Evolutionary conservation across 2,329 filamentous ascomycete genomes (phyloP).

Genomic region (Penicillium decumbens): DNA sequence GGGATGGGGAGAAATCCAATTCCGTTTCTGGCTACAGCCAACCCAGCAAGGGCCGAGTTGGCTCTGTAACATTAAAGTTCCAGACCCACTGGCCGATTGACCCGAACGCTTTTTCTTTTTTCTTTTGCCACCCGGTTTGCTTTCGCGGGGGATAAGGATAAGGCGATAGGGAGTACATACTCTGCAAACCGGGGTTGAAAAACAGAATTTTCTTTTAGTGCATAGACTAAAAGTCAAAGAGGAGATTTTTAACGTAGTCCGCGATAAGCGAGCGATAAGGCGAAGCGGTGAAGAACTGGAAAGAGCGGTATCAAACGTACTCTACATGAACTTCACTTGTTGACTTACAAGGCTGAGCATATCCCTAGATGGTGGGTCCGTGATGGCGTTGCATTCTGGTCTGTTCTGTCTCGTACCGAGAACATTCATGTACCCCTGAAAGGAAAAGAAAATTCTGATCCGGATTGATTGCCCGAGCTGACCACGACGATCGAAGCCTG

Average conservation of each 20-base stretch:
- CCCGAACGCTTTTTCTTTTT: neutral
- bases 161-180: neutral
- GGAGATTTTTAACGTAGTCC: constrained; percentile 2
- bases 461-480: neutral
- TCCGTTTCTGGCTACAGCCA: neutral
- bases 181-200: neutral
- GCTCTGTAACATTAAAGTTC: neutral
- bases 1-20: neutral
- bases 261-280: constrained; percentile 22
- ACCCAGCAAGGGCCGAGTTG: constrained; percentile 1
- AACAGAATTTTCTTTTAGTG: neutral
- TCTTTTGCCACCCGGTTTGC: constrained; percentile 9
- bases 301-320: constrained; percentile 1
- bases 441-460: neutral
- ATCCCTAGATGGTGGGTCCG: neutral
- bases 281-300: constrained; percentile 2
- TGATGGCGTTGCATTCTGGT: neutral
- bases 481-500: constrained; percentile 2
- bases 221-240: neutral
- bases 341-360: neutral
- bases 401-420: neutral
- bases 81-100: constrained; percentile 5
- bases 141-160: constrained; percentile 29
- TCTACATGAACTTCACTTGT: neutral
- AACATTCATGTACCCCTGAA: constrained; percentile 2